Percentiles rank a stretch among this genome's conserved stretches.
Conservation (phyloP, 495 filamentous ascomycete species). For the Xylaria acuta region DNA sequence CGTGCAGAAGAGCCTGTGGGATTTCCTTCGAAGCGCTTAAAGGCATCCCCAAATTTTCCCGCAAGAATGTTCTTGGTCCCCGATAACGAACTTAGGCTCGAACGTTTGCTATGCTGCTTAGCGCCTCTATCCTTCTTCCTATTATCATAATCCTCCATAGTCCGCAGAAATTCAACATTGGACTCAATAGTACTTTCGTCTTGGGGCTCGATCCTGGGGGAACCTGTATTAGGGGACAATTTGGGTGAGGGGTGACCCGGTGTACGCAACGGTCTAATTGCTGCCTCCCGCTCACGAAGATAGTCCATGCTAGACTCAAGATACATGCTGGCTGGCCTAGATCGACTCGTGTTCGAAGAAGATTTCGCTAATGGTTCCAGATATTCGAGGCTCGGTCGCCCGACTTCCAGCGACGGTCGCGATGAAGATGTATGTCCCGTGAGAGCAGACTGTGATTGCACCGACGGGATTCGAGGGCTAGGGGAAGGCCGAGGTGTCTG, state of each 20-base stretch:
- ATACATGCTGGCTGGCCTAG: slow-evolving; percentile 77
- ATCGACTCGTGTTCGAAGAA: slow-evolving; percentile 44
- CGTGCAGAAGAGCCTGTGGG: slow-evolving; percentile 51
- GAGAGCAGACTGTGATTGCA: slow-evolving; percentile 57
- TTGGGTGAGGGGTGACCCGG: slow-evolving; percentile 47
- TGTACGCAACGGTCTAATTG: slow-evolving; percentile 43
- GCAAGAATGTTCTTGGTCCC: slow-evolving; percentile 86
- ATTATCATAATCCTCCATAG: slow-evolving; percentile 73
- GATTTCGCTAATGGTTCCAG: slow-evolving; percentile 55
- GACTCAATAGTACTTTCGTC: slow-evolving; percentile 78
- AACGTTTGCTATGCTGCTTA: slow-evolving; percentile 76
- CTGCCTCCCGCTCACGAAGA: slow-evolving; percentile 63
- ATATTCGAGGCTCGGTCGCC: slow-evolving; percentile 68
- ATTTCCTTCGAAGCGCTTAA: slow-evolving; percentile 84
- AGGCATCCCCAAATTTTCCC: slow-evolving; percentile 94
- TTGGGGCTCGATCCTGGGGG: slow-evolving; percentile 48
- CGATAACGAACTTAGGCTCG: slow-evolving; percentile 79
- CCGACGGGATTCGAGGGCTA: slow-evolving; percentile 49
- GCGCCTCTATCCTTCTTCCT: slow-evolving; percentile 72
- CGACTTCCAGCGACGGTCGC: slow-evolving; percentile 79
- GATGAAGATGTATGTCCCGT: slow-evolving; percentile 66
- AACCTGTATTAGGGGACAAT: slow-evolving; percentile 45
- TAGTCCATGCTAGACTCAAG: slow-evolving; percentile 79
- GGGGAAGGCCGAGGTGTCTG: slow-evolving; percentile 33
- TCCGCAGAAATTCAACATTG: slow-evolving; percentile 85